Evolutionary conservation across 352 stramenopile species (phyloP).

Genomic region (Pythium rhizo-oryzae): DNA sequence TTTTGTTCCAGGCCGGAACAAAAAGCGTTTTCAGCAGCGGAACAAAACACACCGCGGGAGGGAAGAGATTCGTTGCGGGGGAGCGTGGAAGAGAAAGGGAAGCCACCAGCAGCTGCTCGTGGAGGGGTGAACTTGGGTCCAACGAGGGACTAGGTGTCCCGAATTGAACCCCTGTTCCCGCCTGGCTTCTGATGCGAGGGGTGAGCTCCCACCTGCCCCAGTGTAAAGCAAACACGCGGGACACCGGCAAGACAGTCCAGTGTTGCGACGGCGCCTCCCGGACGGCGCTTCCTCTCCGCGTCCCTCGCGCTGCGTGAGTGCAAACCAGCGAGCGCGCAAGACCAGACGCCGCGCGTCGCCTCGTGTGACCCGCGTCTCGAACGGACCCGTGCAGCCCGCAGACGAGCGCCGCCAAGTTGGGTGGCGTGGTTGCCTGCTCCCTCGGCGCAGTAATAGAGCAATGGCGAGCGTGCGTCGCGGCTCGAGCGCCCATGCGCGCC

Average conservation of each 20-base stretch:
- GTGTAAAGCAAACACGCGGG: slow-evolving; percentile 19
- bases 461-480: slow-evolving; percentile 25
- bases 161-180: slow-evolving; percentile 4
- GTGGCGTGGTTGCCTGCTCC: neutral
- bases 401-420: neutral
- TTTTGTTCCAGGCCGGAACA: neutral
- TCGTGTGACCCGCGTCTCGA: neutral
- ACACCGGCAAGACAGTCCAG: slow-evolving; percentile 17
- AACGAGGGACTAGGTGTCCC: slow-evolving; percentile 20
- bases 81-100: slow-evolving; percentile 3
- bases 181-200: slow-evolving; percentile 1
- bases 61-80: slow-evolving; percentile 13
- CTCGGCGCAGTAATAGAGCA: too few species aligned
- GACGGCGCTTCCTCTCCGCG: neutral
- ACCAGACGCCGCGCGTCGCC: slow-evolving; percentile 10
- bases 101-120: slow-evolving; percentile 6
- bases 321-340: neutral
- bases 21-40: neutral
- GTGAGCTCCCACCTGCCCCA: neutral
- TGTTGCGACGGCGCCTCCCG: neutral
- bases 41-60: slow-evolving; percentile 7
- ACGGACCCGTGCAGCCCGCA: neutral
- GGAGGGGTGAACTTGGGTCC: slow-evolving; percentile 14
- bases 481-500: slow-evolving; percentile 19
- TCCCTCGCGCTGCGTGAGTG: neutral